phyloP scores from a whole-genome alignment of 2,329 filamentous ascomycete species.

The Pyrenochaeta sp. region DNA sequence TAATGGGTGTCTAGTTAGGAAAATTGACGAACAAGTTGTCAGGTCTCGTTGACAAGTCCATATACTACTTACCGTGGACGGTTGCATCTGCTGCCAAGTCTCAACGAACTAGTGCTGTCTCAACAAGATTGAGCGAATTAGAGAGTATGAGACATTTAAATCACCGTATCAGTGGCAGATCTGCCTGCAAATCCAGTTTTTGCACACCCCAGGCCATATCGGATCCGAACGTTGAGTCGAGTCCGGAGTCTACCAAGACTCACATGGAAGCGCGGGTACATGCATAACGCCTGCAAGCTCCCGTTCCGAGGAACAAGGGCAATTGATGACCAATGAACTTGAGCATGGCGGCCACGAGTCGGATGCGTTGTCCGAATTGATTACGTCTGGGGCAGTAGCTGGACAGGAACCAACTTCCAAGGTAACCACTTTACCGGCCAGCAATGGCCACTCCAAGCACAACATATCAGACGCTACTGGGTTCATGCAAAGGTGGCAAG shows the following conservation, averaged over 20 bases:
- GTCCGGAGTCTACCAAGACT: background rate
- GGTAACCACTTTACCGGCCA: conserved; percentile 3
- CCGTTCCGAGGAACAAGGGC: background rate
- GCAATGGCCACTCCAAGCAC: background rate
- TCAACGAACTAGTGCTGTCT: no score
- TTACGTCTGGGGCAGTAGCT: background rate
- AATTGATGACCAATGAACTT: background rate
- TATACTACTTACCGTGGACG: no score
- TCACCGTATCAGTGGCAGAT: background rate
- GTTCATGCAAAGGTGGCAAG: background rate
- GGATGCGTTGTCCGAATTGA: background rate
- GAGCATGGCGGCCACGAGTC: conserved; percentile 4
- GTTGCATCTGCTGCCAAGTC: no score
- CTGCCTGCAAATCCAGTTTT: background rate
- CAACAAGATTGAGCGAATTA: no score
- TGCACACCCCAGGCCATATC: background rate
- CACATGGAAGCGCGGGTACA: conserved; percentile 8
- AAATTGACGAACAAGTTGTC: no score
- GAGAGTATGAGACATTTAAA: background rate
- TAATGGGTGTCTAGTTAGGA: no score
- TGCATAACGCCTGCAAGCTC: conserved; percentile 1
- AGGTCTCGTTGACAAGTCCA: no score
- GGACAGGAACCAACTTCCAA: conserved; percentile 4
- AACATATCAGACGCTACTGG: conserved; percentile 4
- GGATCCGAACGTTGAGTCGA: background rate